Base-by-base conservation (phyloP, 257 asterid genomes). In the Dorcoceras hygrometricum region DNA sequence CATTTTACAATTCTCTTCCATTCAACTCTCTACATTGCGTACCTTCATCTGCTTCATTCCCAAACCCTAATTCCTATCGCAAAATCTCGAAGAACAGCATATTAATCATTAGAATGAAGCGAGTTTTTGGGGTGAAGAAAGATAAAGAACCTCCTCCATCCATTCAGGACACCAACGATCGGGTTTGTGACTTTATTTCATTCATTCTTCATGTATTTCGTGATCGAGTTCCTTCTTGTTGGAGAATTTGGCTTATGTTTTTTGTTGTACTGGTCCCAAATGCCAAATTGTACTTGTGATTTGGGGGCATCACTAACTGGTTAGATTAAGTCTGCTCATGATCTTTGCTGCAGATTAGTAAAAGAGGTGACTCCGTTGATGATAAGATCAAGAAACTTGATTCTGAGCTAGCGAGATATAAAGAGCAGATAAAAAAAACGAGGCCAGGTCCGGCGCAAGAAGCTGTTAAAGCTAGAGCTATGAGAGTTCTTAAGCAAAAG, bases 381-480 rank as follows among this genome's bases (percentile, higher is more conserved):
- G 99, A 90, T 7, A 94, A 88, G 91, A 90, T 90, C 34, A 82
- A 83, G 64, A 90, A 77, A 80, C 96, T 94, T 66, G 99, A 94
- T 71, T 81, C 79, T 65, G 99, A 94, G 68, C 82, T 90, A 56
- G 79, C 90, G 4, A 82, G 80, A 69, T 94, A 83, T 66, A 94
- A 73, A 68, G 99, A 94, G 72, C 99, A 94, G 86, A 79, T 90
- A 39, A 90, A 90, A 84, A 94, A 84, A 80, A 94, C 94, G 46
- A 81, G 99, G 29, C 99, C 96, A 29, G 99, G 99, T 64, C 99
- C 99, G 51, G 97, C 97, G 10, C 97, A 88, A 70, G 99, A 94
- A 75, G 99, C 96, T 12, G 89, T 94, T 39, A 94, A 94, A 81
- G 95, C 95, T 77, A 89, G 97, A 76, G 99, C 99, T 29, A 94